These are phyloP conservation scores for Acer saccharum DNA, from an alignment of 345 rosid species.

Conservation along the genomic window DNA sequence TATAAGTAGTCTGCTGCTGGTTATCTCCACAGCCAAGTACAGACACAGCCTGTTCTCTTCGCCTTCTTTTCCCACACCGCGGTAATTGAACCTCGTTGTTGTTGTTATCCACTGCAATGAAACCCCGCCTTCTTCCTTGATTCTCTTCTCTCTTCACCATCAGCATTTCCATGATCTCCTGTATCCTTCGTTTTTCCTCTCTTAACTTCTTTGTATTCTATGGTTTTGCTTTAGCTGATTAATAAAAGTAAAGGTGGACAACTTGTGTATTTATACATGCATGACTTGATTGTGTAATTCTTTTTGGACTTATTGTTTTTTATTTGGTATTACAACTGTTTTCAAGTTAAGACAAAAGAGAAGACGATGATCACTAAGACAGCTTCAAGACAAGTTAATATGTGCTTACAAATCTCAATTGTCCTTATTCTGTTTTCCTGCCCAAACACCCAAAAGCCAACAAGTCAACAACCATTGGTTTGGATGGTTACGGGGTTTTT, in stretches of 20 bases:
- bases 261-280: not conserved
- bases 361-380: conserved; percentile 21
- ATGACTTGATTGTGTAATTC: conserved; percentile 11
- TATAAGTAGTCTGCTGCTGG: conserved; percentile 31
- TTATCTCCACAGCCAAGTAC: conserved; percentile 14
- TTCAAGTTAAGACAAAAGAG: conserved; percentile 16
- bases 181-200: not conserved
- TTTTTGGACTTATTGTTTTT: conserved; percentile 23
- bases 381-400: conserved; percentile 17
- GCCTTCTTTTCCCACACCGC: conserved; percentile 45
- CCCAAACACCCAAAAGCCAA: conserved; percentile 1
- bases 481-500: not conserved
- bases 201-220: not conserved
- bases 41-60: conserved; percentile 35
- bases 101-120: conserved; percentile 1
- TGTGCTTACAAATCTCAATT: conserved; percentile 5
- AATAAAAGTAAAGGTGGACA: not conserved
- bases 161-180: conserved; percentile 32
- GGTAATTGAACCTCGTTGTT: conserved; percentile 15
- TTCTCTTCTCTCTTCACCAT: conserved; percentile 43
- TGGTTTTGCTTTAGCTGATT: conserved; percentile 7
- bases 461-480: not conserved
- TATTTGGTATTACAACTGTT: conserved; percentile 18
- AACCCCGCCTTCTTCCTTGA: conserved; percentile 28
- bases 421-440: conserved; percentile 16